Evolutionary conservation across 2,329 filamentous ascomycete species (phyloP), one percentile per base, ranked within the genome.

Genomic region (Chaetothyriales sp.): DNA sequence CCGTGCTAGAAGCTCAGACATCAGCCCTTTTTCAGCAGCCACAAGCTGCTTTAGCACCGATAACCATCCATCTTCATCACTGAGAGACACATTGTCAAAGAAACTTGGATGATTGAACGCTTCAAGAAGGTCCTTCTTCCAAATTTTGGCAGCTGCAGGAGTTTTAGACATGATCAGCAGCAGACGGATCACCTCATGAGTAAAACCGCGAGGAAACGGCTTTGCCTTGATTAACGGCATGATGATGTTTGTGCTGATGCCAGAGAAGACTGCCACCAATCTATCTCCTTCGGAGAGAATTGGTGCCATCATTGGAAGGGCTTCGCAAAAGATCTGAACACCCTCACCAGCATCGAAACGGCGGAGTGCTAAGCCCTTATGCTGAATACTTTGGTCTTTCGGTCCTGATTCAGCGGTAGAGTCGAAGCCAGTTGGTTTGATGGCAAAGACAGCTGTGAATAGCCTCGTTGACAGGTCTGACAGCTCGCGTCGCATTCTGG

Each of bases 361-460:
- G 20, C 46, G 47, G 18, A 44, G 65, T 58, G 47, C 63, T 58
- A 48, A 51, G 28, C 12, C 44, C 18, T 53, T 55, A 49, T 70
- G 53, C 59, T 42, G 63, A 62, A 47, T 57, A 15, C 10, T 39
- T 47, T 55, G 54, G 52, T 53, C 53, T 57, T 65, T 53, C 32
- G 32, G 12, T 45, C 22, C n/a, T 12, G 22, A n/a, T 9, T 47
- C 18, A 2, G 44, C 52, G 22, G 49, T 49, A 0, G 49, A 28
- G 71, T 59, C 79, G 83, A 87, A 84, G 1, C 80, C 81, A 58
- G 87, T 75, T 1, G 89, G 87, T 43, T 86, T 80, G 7, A 87
- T 93, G 0, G 92, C 95, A 64, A 96, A 95, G 2, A 93, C 84
- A n/a, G 90, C 92, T 2, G 89, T 86, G 12, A 98, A 74, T 1